Evolutionary conservation across 23 red algal genomes (phyloP).

Genomic region (Gracilaria gracilis): DNA sequence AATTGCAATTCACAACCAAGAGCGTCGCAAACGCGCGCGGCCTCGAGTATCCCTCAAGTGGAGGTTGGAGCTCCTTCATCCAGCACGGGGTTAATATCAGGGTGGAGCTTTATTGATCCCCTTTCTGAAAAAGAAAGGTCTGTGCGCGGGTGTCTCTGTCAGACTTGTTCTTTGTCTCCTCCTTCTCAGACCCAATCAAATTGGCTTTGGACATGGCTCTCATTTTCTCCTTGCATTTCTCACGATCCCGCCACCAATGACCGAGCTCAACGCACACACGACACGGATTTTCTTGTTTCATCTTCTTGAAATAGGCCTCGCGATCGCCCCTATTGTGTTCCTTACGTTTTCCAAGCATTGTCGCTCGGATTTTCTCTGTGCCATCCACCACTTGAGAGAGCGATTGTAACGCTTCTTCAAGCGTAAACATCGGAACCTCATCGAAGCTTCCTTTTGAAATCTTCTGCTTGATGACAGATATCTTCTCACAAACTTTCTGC

Average conservation of each 20-base stretch:
- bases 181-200: neutral
- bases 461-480: too few relatives aligned
- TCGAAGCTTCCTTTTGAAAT: too few relatives aligned
- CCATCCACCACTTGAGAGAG: too few relatives aligned
- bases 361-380: too few relatives aligned
- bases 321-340: too few relatives aligned
- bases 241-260: slow-evolving; percentile 34
- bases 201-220: neutral
- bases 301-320: too few relatives aligned
- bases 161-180: neutral
- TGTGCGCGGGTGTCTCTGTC: neutral
- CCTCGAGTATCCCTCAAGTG: slow-evolving; percentile 21
- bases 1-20: neutral
- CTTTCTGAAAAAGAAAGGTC: slow-evolving; percentile 30
- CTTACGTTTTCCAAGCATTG: too few relatives aligned
- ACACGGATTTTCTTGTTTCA: neutral
- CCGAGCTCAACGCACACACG: slow-evolving; percentile 1
- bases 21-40: slow-evolving; percentile 31
- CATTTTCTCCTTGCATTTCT: neutral
- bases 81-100: slow-evolving; percentile 51
- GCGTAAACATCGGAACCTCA: too few relatives aligned
- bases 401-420: too few relatives aligned
- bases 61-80: slow-evolving; percentile 53
- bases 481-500: too few relatives aligned
- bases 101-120: slow-evolving; percentile 10